Evolutionary conservation across 1,284 basidiomycete genomes (phyloP).

Genomic region (Trametes pubescens): DNA sequence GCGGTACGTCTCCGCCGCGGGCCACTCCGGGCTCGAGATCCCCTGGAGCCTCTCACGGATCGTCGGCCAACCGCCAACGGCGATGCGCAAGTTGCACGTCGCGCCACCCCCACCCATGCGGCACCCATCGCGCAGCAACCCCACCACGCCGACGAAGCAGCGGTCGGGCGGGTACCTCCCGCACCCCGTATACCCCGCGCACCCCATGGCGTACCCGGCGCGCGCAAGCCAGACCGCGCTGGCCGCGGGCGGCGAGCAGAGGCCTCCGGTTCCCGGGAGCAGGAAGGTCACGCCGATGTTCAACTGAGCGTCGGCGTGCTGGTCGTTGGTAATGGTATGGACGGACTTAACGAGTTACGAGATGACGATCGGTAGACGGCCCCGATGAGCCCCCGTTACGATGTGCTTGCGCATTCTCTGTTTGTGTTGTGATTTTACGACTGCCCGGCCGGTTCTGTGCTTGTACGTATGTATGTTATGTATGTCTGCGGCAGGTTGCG

Average conservation of each 20-base stretch:
- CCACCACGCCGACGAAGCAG: constrained; percentile 32
- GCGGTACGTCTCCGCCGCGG: constrained; percentile 77
- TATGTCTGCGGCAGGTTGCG: neutral
- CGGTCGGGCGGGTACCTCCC: constrained; percentile 15
- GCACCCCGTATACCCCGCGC: constrained; percentile 24
- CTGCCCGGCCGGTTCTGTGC: constrained; percentile 3
- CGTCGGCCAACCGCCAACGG: constrained; percentile 71
- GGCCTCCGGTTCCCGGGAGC: constrained; percentile 18
- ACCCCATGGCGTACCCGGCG: constrained; percentile 12
- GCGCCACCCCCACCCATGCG: constrained; percentile 15
- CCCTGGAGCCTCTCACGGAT: constrained; percentile 79
- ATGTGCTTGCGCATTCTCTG: neutral
- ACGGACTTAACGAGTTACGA: neutral
- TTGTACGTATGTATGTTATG: constrained; percentile 10
- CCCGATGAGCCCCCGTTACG: neutral
- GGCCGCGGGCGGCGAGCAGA: constrained; percentile 11
- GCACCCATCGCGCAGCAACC: constrained; percentile 24
- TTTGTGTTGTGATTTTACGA: constrained; percentile 12
- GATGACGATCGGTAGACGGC: neutral
- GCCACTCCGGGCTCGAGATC: constrained; percentile 71
- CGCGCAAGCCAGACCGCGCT: constrained; percentile 16
- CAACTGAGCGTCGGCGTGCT: constrained; percentile 15
- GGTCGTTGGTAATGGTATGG: neutral
- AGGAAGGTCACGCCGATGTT: constrained; percentile 35
- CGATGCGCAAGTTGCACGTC: constrained; percentile 50